Evolutionary conservation across 1,284 basidiomycete species (phyloP), one percentile per base, ranked within the genome.

Genomic region (Ganoderma resinaceum): DNA sequence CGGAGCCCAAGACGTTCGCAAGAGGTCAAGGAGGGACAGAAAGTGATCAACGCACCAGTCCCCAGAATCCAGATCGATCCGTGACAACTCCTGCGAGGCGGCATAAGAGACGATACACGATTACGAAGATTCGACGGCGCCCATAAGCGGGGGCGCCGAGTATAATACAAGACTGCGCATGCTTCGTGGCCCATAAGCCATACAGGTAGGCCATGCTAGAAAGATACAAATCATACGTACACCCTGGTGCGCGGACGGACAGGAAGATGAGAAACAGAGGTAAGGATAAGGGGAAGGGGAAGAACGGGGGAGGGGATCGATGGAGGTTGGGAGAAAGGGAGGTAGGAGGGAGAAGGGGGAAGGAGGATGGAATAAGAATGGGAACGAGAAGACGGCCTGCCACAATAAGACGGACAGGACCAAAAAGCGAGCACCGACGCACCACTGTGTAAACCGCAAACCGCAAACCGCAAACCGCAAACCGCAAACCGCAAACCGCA

Each of bases 141-240:
- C 16, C 52, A 18, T 53, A 53, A 29, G 52, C 26, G 40, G 37
- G 38, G 35, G 38, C n/a, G n/a, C 37, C 62, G 52, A 53, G 12
- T 69, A 71, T 59, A 65, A 67, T 71, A 71, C 70, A 71, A 33
- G 59, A 63, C 53, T 38, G n/a, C n/a, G n/a, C n/a, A n/a, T 58
- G 60, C 62, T 60, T 62, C 53, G 57, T 69, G 65, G 65, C 37
- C n/a, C 37, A n/a, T 40, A 40, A 29, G 35, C 65, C 63, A 57
- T 69, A 71, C 67, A 67, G 29, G 49, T 65, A 69, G 70, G 69
- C 70, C 70, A 43, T 33, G 35, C 42, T 49, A 38, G 23, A 38
- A 61, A 26, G 37, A 68, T 71, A 71, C 67, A 71, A 46, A 59
- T 23, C 61, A 62, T 40, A 65, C 53, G 61, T 42, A 66, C 58